phyloP scores from a whole-genome alignment of 2,329 filamentous ascomycete species.

The Epichloe uncinata region DNA sequence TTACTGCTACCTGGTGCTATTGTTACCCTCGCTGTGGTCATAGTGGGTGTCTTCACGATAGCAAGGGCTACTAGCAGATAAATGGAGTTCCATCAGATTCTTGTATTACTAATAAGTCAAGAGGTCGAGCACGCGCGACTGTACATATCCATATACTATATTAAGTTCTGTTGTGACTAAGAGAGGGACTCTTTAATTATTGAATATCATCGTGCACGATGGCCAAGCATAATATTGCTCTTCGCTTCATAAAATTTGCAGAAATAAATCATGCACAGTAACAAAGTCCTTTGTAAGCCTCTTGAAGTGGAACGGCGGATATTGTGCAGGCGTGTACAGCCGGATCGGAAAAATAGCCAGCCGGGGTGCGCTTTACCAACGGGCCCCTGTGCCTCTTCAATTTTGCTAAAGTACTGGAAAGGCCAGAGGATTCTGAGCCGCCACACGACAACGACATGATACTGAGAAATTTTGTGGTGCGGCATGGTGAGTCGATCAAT shows the following conservation, averaged over 20 bases:
- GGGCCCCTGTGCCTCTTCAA: neutral
- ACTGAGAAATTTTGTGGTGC: conserved; percentile 37
- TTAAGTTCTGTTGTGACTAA: conserved; percentile 9
- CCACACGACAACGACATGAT: conserved; percentile 32
- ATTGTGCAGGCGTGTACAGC: neutral
- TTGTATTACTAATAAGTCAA: conserved; percentile 17
- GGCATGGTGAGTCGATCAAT: conserved; percentile 34
- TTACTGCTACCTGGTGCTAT: conserved; percentile 86
- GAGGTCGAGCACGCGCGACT: conserved; percentile 17
- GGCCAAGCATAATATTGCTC: no score
- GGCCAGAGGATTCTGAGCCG: neutral
- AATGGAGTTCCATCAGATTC: conserved; percentile 10
- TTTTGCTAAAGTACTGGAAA: conserved; percentile 1
- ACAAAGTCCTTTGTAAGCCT: neutral
- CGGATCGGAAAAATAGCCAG: conserved; percentile 10
- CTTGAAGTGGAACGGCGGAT: neutral
- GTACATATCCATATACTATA: conserved; percentile 18
- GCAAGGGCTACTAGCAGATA: conserved; percentile 51
- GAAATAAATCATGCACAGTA: no score
- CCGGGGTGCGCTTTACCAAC: neutral
- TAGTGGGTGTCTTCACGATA: conserved; percentile 85
- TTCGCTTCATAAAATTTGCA: no score
- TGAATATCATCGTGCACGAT: neutral
- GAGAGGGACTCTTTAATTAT: neutral
- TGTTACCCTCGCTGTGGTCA: conserved; percentile 86